Percentiles rank a stretch among this genome's conserved stretches.
Conservation (phyloP, 208 protist species). For the Trypanosoma cruzi region DNA sequence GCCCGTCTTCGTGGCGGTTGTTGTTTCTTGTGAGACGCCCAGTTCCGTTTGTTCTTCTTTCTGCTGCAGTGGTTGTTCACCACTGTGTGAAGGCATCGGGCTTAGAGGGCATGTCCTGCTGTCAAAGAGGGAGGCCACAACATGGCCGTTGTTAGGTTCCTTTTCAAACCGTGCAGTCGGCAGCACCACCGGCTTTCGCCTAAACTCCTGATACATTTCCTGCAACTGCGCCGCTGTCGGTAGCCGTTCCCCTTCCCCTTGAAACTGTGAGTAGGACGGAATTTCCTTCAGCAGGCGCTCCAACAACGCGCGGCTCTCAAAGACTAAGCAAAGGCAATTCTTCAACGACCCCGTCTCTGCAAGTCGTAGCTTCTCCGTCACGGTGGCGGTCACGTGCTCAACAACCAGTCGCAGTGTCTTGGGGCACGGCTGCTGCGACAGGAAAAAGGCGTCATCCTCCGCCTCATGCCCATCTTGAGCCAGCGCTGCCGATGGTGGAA, state of each 20-base stretch:
- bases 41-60: background rate
- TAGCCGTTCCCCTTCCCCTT: conserved; percentile 33
- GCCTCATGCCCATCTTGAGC: background rate
- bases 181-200: conserved; percentile 63
- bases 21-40: conserved; percentile 21
- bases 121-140: conserved; percentile 35
- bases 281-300: conserved; percentile 88
- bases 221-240: conserved; percentile 38
- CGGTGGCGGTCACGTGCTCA: conserved; percentile 54
- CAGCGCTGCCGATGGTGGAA: background rate
- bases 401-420: conserved; percentile 82
- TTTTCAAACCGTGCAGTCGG: conserved; percentile 56
- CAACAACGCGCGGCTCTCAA: conserved; percentile 80
- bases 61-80: background rate
- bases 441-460: conserved; percentile 50
- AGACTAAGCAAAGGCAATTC: conserved; percentile 76
- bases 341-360: conserved; percentile 73
- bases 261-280: conserved; percentile 63
- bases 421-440: conserved; percentile 78
- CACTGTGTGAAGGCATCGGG: background rate
- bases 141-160: conserved; percentile 51
- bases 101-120: background rate
- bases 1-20: conserved; percentile 5
- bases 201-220: conserved; percentile 73
- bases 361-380: conserved; percentile 68